These are phyloP conservation scores for Biscogniauxia mediterranea DNA, from an alignment of 2,329 filamentous ascomycete genomes.

Conservation along the genomic window DNA sequence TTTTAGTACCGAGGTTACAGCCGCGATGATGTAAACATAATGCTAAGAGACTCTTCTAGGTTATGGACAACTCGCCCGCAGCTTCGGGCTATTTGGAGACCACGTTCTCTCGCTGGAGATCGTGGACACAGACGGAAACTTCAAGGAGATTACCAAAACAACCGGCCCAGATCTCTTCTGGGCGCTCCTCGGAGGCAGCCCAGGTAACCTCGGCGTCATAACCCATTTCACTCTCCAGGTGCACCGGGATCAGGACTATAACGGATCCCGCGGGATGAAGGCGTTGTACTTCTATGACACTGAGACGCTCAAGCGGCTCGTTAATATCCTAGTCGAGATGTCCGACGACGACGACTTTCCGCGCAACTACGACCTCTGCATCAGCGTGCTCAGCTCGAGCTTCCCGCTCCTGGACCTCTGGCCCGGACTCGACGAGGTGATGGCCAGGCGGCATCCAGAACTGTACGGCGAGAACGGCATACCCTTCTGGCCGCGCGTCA, in stretches of 20 bases:
- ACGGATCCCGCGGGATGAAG: constrained; percentile 42
- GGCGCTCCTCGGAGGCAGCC: constrained; percentile 56
- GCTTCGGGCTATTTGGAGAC: constrained; percentile 54
- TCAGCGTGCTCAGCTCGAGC: constrained; percentile 45
- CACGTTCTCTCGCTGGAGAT: constrained; percentile 49
- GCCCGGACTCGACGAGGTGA: constrained; percentile 36
- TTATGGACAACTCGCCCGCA: constrained; percentile 45
- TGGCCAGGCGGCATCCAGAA: constrained; percentile 34
- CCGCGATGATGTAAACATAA: not conserved
- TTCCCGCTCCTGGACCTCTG: constrained; percentile 37
- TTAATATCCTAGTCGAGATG: constrained; percentile 43
- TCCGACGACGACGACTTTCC: constrained; percentile 42
- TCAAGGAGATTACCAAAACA: constrained; percentile 45
- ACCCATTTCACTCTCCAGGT: constrained; percentile 51
- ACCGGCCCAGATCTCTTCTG: constrained; percentile 58
- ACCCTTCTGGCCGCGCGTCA: constrained; percentile 38
- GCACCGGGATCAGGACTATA: constrained; percentile 37
- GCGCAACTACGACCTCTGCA: constrained; percentile 45
- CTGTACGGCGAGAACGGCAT: constrained; percentile 37
- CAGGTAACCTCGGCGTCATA: constrained; percentile 56
- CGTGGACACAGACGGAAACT: constrained; percentile 44
- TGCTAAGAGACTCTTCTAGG: constrained; percentile 15
- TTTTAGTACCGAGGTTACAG: too few species aligned
- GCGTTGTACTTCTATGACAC: constrained; percentile 41
- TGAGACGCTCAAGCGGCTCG: constrained; percentile 37